A percentile compares a stretch with the other conserved stretches of the same genome.
phyloP scores from a whole-genome alignment of 306 rosid species.

The Castanopsis chinensis region DNA sequence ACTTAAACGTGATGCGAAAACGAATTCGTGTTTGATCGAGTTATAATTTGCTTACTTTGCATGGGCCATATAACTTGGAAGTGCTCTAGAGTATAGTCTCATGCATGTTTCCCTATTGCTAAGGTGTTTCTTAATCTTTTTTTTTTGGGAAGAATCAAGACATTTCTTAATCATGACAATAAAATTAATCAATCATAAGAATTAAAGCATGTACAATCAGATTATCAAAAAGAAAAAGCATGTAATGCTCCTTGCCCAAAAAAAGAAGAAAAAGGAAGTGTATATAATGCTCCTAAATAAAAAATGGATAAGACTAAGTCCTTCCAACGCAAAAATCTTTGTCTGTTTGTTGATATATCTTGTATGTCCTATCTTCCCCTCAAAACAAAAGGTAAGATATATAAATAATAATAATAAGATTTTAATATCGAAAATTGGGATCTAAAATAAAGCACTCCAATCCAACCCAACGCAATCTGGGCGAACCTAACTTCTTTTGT shows the following conservation, averaged over 20 bases:
- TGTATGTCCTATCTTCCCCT: background rate
- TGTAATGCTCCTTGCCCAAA: background rate
- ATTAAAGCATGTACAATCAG: background rate
- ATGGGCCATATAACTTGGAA: too few relatives aligned
- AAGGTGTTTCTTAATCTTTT: too few relatives aligned
- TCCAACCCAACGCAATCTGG: background rate
- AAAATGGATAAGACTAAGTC: background rate
- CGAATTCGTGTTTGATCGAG: too few relatives aligned
- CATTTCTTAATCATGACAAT: background rate
- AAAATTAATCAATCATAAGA: too few relatives aligned
- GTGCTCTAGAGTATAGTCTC: too few relatives aligned
- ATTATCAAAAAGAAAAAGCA: background rate
- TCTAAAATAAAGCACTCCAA: background rate
- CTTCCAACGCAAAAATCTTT: background rate
- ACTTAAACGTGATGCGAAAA: too few relatives aligned
- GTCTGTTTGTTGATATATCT: background rate
- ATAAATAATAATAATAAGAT: background rate
- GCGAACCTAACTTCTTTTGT: background rate
- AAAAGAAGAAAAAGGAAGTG: too few relatives aligned
- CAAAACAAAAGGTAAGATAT: background rate
- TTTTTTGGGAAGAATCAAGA: background rate
- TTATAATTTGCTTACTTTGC: too few relatives aligned
- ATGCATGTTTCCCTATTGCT: too few relatives aligned
- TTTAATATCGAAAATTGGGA: background rate
- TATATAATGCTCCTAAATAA: background rate